A percentile compares a stretch with the other conserved stretches of the same genome.
Evolutionary conservation across 805 yeast genomes (phyloP).

Genomic region (Isabelozyma pseudorhagii): DNA sequence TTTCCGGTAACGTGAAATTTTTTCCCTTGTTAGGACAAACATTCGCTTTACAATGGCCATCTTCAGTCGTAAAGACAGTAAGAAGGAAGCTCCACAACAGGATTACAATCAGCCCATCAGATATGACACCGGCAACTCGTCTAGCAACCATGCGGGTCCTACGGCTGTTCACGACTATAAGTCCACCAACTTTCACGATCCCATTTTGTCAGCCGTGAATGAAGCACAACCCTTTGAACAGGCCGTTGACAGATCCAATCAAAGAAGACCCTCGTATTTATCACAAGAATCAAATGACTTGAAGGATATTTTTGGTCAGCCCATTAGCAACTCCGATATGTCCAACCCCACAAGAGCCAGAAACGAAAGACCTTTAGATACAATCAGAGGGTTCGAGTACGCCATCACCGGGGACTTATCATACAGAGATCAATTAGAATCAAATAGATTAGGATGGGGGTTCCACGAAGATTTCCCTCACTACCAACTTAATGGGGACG

Average conservation of each 20-base stretch:
- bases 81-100: neutral
- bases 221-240: constrained; percentile 94
- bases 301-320: constrained; percentile 83
- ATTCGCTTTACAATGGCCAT: constrained; percentile 19
- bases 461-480: constrained; percentile 77
- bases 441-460: constrained; percentile 77
- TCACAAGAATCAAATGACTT: constrained; percentile 52
- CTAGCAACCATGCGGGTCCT: neutral
- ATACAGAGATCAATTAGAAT: constrained; percentile 78
- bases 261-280: constrained; percentile 40
- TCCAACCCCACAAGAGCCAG: constrained; percentile 92
- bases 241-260: constrained; percentile 31
- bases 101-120: neutral
- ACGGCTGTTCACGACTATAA: constrained; percentile 1
- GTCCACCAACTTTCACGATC: constrained; percentile 65
- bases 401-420: constrained; percentile 86
- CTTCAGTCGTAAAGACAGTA: constrained; percentile 29
- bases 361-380: constrained; percentile 95
- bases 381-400: constrained; percentile 90
- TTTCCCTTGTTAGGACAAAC: neutral
- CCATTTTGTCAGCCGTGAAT: constrained; percentile 88
- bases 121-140: neutral
- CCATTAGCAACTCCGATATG: constrained; percentile 74
- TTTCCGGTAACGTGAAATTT: no score
- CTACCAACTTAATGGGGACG: constrained; percentile 31